These are phyloP conservation scores for Petasospora fabianii DNA, from an alignment of 1,139 yeast genomes.

Conservation along the genomic window DNA sequence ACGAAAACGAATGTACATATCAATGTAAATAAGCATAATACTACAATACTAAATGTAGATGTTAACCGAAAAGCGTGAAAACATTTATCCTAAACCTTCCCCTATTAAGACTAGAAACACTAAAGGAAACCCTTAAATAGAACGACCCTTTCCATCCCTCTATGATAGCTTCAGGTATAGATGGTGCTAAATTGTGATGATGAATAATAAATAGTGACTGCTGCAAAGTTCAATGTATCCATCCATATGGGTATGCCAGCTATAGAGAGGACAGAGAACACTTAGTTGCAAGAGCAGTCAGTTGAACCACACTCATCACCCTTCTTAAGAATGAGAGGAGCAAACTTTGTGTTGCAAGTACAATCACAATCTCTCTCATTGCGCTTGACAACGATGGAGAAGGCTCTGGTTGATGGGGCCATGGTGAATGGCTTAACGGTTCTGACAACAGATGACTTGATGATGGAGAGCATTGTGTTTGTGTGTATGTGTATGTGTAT, in stretches of 20 bases:
- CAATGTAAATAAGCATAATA: background rate
- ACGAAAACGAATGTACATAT: background rate
- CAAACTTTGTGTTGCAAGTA: constrained; percentile 20
- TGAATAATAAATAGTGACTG: too few species aligned
- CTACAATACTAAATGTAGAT: too few species aligned
- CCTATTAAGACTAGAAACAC: too few species aligned
- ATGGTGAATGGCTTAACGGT: constrained; percentile 11
- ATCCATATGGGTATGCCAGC: too few species aligned
- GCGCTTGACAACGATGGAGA: constrained; percentile 12
- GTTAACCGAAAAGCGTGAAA: too few species aligned
- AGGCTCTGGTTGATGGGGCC: constrained; percentile 12
- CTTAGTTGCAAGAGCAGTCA: constrained; percentile 24
- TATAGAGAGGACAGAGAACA: background rate
- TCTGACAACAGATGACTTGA: constrained; percentile 17
- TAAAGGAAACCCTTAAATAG: too few species aligned
- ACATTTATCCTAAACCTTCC: too few species aligned
- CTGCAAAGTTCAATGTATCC: too few species aligned
- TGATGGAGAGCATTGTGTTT: constrained; percentile 15
- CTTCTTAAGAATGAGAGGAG: constrained; percentile 12
- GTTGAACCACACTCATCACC: constrained; percentile 25
- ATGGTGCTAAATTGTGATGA: too few species aligned
- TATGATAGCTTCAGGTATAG: background rate
- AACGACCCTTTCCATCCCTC: too few species aligned
- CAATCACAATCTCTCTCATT: constrained; percentile 27
- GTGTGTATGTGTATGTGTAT: constrained; percentile 2